These are phyloP conservation scores for Russula earlei DNA, from an alignment of 768 basidiomycete genomes.

Conservation along the genomic window DNA sequence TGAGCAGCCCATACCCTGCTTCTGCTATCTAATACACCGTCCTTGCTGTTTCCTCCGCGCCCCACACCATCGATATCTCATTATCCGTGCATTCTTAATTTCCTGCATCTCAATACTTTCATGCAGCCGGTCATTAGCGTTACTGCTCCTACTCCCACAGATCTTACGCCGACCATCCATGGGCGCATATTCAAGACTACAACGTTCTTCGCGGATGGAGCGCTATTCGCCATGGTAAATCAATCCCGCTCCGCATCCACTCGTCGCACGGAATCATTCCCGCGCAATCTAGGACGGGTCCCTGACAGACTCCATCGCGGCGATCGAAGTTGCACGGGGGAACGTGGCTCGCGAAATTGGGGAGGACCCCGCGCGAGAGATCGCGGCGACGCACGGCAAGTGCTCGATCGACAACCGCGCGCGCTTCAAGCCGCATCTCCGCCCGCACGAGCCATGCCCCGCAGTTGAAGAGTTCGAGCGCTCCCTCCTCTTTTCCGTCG, in stretches of 20 bases:
- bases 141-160: constrained; percentile 5
- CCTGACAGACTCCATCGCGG: constrained; percentile 62
- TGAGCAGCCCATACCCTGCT: not conserved
- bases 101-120: not conserved
- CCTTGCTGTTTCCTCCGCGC: not conserved
- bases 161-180: not conserved
- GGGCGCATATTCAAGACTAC: constrained; percentile 8
- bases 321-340: constrained; percentile 51
- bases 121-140: constrained; percentile 6
- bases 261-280: too few species aligned
- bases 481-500: constrained; percentile 56
- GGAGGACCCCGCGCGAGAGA: constrained; percentile 55
- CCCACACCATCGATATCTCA: not conserved
- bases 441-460: constrained; percentile 44
- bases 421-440: constrained; percentile 49
- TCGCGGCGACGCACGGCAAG: constrained; percentile 70
- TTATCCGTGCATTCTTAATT: not conserved
- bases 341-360: constrained; percentile 57
- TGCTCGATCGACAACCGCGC: constrained; percentile 68
- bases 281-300: constrained; percentile 46
- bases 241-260: not conserved
- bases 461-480: constrained; percentile 56
- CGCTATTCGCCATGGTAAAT: constrained; percentile 57
- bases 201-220: constrained; percentile 45
- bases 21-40: not conserved